Base-by-base conservation (phyloP, 768 basidiomycete species). In the Mycena pura region DNA sequence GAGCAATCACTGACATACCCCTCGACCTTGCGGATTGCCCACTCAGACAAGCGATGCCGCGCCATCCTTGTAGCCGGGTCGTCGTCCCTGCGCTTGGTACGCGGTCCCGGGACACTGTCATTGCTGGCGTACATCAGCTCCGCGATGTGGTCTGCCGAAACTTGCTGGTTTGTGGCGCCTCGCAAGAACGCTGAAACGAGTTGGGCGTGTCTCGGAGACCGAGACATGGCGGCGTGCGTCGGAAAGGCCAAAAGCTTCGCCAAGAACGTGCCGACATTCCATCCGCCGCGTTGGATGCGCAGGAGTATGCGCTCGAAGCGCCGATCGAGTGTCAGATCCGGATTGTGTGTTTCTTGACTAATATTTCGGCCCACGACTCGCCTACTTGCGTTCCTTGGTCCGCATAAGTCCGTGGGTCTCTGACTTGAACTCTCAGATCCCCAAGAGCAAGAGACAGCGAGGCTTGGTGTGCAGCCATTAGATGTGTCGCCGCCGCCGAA, bases 21-120 rank as follows among this genome's bases (percentile, higher is more conserved):
- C 25, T 57, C 55, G 11, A 57, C 46, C 21, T 57, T 57, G 10
- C 27, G 46, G 14, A 40, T 57, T 15, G 56, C 56, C 56, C 56
- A 57, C 32, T 57, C 38, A 5, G 56, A 40, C 8, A 57, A 34
- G 39, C 28, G 46, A 14, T 28, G n/a, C 19, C 46, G 56, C 3
- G 46, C 56, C 56, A 57, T 48, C 29, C 10, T 8, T 17, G n/a
- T n/a, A n/a, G n/a, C n/a, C 17, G 13, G 9, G 29, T 14, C 17
- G 21, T 19, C 13, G 3, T 1, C 31, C 9, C 39, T 15, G 3
- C 19, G n/a, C 22, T 25, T 2, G 15, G 17, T 17, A 11, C 29
- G 5, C 2, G 29, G n/a, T 5, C 41, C 13, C 9, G 53, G 53
- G 3, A 15, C 53, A 14, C 43, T 36, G 32, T 55, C 29, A 15